Evolutionary conservation across 2,329 filamentous ascomycete genomes (phyloP).

Genomic region (Verticillium albo-atrum): DNA sequence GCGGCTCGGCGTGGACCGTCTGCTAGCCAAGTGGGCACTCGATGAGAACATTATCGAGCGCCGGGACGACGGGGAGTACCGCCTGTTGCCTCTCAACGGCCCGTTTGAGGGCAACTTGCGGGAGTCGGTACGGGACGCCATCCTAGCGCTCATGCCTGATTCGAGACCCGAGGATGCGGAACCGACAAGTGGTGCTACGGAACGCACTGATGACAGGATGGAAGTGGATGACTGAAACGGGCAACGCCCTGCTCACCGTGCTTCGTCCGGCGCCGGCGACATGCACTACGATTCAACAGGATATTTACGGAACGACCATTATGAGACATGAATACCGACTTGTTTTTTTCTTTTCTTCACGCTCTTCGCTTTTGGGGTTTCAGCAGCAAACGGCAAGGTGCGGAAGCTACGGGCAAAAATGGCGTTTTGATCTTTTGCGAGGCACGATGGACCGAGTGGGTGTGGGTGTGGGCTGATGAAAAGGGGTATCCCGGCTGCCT

Average conservation of each 20-base stretch:
- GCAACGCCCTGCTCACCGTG: background rate
- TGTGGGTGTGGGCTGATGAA: background rate
- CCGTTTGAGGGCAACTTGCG: constrained; percentile 15
- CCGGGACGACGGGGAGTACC: constrained; percentile 51
- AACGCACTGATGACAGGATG: constrained; percentile 5
- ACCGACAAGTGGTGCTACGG: background rate
- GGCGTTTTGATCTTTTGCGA: background rate
- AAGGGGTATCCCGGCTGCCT: background rate
- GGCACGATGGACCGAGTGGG: background rate
- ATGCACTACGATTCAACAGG: background rate
- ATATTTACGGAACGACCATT: background rate
- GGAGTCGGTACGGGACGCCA: constrained; percentile 3
- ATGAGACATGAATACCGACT: background rate
- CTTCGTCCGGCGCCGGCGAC: background rate
- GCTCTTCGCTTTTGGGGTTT: background rate
- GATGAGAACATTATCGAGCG: constrained; percentile 60
- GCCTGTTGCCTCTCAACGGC: constrained; percentile 41
- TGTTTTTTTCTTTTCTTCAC: background rate
- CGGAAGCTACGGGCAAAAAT: background rate
- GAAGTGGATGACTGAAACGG: constrained; percentile 8
- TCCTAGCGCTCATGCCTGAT: constrained; percentile 10
- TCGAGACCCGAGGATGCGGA: constrained; percentile 7
- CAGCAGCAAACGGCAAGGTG: background rate
- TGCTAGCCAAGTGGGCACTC: constrained; percentile 58
- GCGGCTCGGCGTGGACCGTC: constrained; percentile 50